Percentiles rank a stretch among this genome's conserved stretches.
phyloP scores from a whole-genome alignment of 2,329 filamentous ascomycete species.

The Penicillium sp. region DNA sequence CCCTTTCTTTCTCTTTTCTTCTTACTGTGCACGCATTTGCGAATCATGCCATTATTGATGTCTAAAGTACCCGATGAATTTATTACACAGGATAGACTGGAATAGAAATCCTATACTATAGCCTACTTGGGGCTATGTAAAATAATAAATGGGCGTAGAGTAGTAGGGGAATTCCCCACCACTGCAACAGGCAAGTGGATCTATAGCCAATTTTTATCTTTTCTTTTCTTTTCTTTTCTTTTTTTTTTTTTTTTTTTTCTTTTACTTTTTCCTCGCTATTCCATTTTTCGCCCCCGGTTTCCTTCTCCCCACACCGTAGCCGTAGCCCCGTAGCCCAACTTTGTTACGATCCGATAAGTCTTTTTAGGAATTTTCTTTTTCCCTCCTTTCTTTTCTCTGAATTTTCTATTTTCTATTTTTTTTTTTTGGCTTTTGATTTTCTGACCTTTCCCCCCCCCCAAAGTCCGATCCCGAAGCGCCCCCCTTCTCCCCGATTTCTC shows the following conservation, averaged over 20 bases:
- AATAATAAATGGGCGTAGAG: too few relatives aligned
- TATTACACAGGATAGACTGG: neutral
- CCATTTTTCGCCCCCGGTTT: conserved; percentile 5
- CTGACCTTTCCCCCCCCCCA: conserved; percentile 10
- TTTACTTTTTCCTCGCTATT: conserved; percentile 10
- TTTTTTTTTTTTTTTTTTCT: conserved; percentile 22
- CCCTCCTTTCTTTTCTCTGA: neutral
- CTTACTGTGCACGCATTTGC: neutral
- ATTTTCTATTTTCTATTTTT: conserved; percentile 29
- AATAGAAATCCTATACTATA: neutral
- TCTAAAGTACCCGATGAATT: neutral
- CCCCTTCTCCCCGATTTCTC: conserved; percentile 27
- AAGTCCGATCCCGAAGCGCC: conserved; percentile 21
- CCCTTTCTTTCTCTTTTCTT: too few relatives aligned
- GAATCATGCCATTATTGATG: neutral
- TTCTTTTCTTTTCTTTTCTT: conserved; percentile 19
- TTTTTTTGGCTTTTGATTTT: conserved; percentile 18
- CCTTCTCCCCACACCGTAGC: conserved; percentile 19
- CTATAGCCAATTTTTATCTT: conserved; percentile 6
- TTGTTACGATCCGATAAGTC: conserved; percentile 9
- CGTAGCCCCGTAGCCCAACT: neutral
- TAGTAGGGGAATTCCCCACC: neutral
- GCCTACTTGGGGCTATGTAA: too few relatives aligned
- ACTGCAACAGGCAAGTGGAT: neutral
- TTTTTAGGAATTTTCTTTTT: conserved; percentile 9